Evolutionary conservation across 441 rosid genomes (phyloP).

Genomic region (Erodium texanum): DNA sequence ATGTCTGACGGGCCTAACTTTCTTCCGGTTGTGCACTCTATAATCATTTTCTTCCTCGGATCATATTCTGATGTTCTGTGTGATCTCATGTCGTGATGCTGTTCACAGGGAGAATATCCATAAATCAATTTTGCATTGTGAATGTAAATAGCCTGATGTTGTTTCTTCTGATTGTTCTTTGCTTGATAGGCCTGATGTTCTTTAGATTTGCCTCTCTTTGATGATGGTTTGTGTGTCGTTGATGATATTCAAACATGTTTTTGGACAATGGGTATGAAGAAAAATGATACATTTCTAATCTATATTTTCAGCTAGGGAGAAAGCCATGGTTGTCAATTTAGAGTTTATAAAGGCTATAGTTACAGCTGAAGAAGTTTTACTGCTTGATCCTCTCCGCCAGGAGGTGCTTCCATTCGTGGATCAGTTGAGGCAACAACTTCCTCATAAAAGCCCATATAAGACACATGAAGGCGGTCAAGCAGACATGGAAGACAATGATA

Average conservation of each 20-base stretch:
- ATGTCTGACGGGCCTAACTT: background rate
- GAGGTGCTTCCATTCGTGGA: constrained; percentile 77
- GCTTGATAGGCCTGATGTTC: background rate
- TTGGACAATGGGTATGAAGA: background rate
- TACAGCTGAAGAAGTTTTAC: constrained; percentile 76
- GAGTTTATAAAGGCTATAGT: constrained; percentile 84
- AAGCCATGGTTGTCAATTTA: constrained; percentile 82
- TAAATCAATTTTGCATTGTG: background rate
- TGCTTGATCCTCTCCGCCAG: constrained; percentile 67
- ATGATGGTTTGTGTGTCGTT: background rate
- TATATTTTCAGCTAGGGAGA: constrained; percentile 62
- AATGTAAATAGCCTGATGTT: background rate
- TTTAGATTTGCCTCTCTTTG: background rate
- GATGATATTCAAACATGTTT: background rate
- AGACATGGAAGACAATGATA: constrained; percentile 32
- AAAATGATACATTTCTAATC: constrained; percentile 8
- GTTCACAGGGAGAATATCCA: background rate
- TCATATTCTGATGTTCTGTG: background rate
- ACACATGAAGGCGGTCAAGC: constrained; percentile 28
- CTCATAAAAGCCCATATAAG: constrained; percentile 32
- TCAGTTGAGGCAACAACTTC: constrained; percentile 69
- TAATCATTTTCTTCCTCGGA: background rate
- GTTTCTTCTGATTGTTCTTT: background rate
- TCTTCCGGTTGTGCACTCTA: background rate
- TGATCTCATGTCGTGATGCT: background rate